Evolutionary conservation across 106 monocot genomes (phyloP).

Genomic region (Ottelia alismoides): DNA sequence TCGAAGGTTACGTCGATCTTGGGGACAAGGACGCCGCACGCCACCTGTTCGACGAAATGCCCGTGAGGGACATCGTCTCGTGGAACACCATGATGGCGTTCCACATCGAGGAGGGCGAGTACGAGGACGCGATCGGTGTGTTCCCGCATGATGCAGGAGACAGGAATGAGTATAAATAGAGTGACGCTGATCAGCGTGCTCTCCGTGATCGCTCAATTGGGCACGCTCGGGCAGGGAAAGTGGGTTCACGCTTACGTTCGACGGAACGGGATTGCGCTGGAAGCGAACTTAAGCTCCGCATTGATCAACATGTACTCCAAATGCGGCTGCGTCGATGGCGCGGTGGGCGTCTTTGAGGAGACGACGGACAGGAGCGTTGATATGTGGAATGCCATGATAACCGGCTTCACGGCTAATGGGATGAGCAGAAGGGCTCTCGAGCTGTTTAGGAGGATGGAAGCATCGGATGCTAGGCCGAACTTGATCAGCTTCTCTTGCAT

Average conservation of each 20-base stretch:
- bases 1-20: constrained; percentile 33
- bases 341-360: constrained; percentile 17
- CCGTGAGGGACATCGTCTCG: constrained; percentile 29
- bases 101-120: constrained; percentile 14
- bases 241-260: constrained; percentile 43
- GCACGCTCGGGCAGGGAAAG: constrained; percentile 32
- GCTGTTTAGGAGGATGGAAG: constrained; percentile 26
- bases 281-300: constrained; percentile 36
- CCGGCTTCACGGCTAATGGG: constrained; percentile 36
- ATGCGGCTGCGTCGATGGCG: constrained; percentile 43
- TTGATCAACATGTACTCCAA: constrained; percentile 71
- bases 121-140: constrained; percentile 25
- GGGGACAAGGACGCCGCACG: constrained; percentile 21
- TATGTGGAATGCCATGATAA: constrained; percentile 54
- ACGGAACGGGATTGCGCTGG: constrained; percentile 20
- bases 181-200: constrained; percentile 32
- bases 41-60: constrained; percentile 30
- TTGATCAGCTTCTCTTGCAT: constrained; percentile 36
- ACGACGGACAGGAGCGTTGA: constrained; percentile 18
- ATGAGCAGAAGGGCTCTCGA: constrained; percentile 16
- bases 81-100: constrained; percentile 53
- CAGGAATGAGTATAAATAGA: constrained; percentile 11
- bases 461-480: constrained; percentile 18
- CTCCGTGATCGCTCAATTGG: constrained; percentile 24
- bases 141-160: constrained; percentile 37